Base-by-base conservation (phyloP, 1,139 yeast species). In the Zygosaccharomyces sapae region DNA sequence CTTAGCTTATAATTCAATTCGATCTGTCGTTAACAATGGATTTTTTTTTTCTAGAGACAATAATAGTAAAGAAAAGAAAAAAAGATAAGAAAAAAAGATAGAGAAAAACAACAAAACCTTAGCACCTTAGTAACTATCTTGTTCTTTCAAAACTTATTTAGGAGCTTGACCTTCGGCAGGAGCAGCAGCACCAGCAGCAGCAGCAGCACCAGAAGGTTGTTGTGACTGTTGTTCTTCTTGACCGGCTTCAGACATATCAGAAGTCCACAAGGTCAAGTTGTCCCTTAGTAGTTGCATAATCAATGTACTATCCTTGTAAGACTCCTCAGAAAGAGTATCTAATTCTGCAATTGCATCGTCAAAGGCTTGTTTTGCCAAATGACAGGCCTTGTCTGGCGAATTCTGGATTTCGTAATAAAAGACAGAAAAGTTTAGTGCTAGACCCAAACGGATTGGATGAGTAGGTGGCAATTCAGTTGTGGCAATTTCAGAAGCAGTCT, bases 311-410 rank as follows among this genome's bases (percentile, higher is more conserved):
- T 92, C 98, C 75, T 90, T 90, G 81, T 90, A 90, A 58, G 96
- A 87, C 75, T 92, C 97, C 76, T 92, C 97, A 44, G 96, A 86
- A 67, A 92, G 79, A 58, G 97, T 87, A 75, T 92, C 97, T 70
- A 92, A 82, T 75, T 92, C 98, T 60, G 97, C 96, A 70, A 92
- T 95, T 55, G 98, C 98, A 69, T 92, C 98, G 70, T 92, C 97
- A 63, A 92, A 92, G 45, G 98, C 97, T 77, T 90, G 96, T 73
- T 92, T 92, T 63, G 98, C 98, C 72, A 92, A 80, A 70, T 89
- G 96, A 70, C 98, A 92, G 60, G 98, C 98, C 71, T 95, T 88
- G 72, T 89, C 97, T 62, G 97, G 97, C 52, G 97, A 88, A 73
- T 89, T 89, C 73, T 90, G 85, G 67, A 92, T 92, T 77, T 92